These are phyloP conservation scores for Pilatotrama ljubarskyi DNA, from an alignment of 768 basidiomycete species.

Conservation along the genomic window DNA sequence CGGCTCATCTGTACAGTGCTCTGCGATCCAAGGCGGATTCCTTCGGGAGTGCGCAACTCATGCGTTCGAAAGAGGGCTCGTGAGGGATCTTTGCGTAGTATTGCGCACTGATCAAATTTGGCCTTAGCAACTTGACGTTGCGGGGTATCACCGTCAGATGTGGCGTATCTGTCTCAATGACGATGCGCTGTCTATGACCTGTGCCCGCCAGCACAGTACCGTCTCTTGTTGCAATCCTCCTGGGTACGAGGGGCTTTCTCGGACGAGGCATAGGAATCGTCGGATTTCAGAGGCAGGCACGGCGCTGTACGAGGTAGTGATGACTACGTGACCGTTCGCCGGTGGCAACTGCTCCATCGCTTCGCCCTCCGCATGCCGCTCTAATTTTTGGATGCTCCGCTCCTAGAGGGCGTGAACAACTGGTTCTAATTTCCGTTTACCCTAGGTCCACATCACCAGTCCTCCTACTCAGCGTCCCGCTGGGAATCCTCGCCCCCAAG, in stretches of 20 bases:
- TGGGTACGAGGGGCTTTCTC: conserved; percentile 1
- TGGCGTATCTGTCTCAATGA: not conserved
- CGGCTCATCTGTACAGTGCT: not conserved
- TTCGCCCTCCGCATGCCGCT: not conserved
- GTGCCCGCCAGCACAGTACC: conserved; percentile 4
- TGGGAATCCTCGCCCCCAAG: no score
- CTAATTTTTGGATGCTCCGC: not conserved
- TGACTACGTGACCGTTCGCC: not conserved
- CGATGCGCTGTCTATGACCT: not conserved
- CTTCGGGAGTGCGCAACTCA: no score
- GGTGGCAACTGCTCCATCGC: no score
- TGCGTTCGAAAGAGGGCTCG: no score
- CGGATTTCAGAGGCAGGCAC: not conserved
- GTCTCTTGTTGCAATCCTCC: not conserved
- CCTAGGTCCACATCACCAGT: no score
- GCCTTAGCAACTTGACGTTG: not conserved
- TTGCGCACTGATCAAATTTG: not conserved
- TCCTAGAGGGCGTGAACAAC: not conserved
- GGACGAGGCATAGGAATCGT: not conserved
- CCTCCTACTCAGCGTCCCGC: no score
- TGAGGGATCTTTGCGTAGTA: no score
- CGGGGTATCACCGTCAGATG: not conserved
- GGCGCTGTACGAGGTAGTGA: not conserved
- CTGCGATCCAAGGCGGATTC: not conserved
- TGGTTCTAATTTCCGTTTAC: no score